Percentiles rank a stretch among this genome's conserved stretches.
These are phyloP conservation scores for Fraxinus velutina DNA, from an alignment of 305 asterid genomes.

Conservation along the genomic window DNA sequence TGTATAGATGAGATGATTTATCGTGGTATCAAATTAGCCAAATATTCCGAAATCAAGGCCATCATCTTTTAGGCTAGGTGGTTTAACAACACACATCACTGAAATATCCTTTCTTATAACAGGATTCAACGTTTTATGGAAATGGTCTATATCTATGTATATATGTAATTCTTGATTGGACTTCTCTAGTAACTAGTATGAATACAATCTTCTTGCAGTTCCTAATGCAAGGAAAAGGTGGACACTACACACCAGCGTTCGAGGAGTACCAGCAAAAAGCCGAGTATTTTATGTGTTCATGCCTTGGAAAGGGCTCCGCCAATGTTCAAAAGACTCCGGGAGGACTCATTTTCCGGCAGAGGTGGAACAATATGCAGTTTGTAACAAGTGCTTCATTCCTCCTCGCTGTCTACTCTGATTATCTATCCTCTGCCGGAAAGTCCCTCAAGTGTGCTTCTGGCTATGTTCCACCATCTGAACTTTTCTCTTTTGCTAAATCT, in stretches of 20 bases:
- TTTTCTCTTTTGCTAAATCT: constrained; percentile 79
- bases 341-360: constrained; percentile 82
- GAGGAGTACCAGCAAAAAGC: constrained; percentile 75
- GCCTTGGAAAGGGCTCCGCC: constrained; percentile 74
- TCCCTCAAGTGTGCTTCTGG: constrained; percentile 59
- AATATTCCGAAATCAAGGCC: not conserved
- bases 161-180: not conserved
- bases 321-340: constrained; percentile 86
- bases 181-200: not conserved
- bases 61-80: not conserved
- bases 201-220: constrained; percentile 42
- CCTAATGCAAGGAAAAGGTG: constrained; percentile 80
- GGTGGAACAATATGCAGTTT: constrained; percentile 98
- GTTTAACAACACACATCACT: not conserved
- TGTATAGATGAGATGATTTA: not conserved
- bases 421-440: constrained; percentile 69
- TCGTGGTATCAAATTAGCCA: not conserved
- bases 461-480: constrained; percentile 61
- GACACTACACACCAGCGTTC: constrained; percentile 53
- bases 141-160: not conserved
- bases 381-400: constrained; percentile 93
- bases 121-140: not conserved
- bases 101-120: not conserved
- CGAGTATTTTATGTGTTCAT: constrained; percentile 87
- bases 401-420: constrained; percentile 79